A percentile compares a stretch with the other conserved stretches of the same genome.
Evolutionary conservation across 2,329 filamentous ascomycete species (phyloP).

Genomic region (Xylariales sp.): DNA sequence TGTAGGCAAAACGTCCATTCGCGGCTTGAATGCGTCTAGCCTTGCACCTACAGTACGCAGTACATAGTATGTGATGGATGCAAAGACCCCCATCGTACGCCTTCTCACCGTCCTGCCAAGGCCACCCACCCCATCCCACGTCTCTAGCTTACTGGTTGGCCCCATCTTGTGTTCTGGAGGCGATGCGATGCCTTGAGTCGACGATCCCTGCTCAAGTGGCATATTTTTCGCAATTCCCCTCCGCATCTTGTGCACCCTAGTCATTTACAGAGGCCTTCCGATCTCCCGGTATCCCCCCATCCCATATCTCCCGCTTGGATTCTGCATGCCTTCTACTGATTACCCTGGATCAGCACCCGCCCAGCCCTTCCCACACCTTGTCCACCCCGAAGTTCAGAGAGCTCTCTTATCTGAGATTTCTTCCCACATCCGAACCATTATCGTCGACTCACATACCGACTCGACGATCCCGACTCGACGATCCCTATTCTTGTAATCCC

Average conservation of each 20-base stretch:
- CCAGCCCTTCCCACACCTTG: not conserved
- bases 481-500: not conserved
- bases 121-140: slow-evolving; percentile 5
- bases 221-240: slow-evolving; percentile 7
- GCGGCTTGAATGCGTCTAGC: no score
- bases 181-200: no score
- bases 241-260: slow-evolving; percentile 5
- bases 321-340: not conserved
- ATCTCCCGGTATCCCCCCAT: slow-evolving; percentile 24
- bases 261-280: slow-evolving; percentile 18
- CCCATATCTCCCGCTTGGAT: slow-evolving; percentile 12
- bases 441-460: not conserved
- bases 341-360: not conserved
- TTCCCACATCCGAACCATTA: slow-evolving; percentile 7
- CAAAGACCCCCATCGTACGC: not conserved
- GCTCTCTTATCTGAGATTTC: slow-evolving; percentile 4
- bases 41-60: no score
- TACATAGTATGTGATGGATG: no score
- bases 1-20: no score
- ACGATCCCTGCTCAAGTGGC: slow-evolving; percentile 9
- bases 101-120: slow-evolving; percentile 1
- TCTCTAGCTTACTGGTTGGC: not conserved
- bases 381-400: no score
- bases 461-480: not conserved
- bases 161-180: no score